Evolutionary conservation across 495 filamentous ascomycete genomes (phyloP).

Genomic region (Chlorociboria aeruginascens): DNA sequence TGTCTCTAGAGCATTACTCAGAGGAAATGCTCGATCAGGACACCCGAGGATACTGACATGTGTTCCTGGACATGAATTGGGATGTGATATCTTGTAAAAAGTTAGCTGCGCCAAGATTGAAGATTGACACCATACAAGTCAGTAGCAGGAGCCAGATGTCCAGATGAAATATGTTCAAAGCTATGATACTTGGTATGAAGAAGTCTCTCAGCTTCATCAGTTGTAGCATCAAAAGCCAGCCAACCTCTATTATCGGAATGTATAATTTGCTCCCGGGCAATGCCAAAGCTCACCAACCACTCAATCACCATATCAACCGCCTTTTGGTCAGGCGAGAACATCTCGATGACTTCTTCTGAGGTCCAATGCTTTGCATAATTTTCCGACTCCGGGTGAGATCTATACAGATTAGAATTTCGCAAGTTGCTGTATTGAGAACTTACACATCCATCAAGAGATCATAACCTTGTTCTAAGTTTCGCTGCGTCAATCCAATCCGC

Average conservation of each 20-base stretch:
- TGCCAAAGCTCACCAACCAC: slow-evolving; percentile 29
- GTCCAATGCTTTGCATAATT: slow-evolving; percentile 39
- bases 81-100: slow-evolving; percentile 30
- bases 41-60: too few species aligned
- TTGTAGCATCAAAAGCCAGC: slow-evolving; percentile 39
- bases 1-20: too few species aligned
- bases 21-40: too few species aligned
- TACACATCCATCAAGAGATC: slow-evolving; percentile 11
- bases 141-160: slow-evolving; percentile 10
- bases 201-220: slow-evolving; percentile 39
- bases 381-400: slow-evolving; percentile 26
- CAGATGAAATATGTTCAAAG: slow-evolving; percentile 35
- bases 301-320: slow-evolving; percentile 27
- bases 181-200: slow-evolving; percentile 46
- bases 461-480: slow-evolving; percentile 25
- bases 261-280: slow-evolving; percentile 8
- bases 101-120: neutral
- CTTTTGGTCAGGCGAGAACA: slow-evolving; percentile 31
- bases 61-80: slow-evolving; percentile 37
- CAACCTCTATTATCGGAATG: slow-evolving; percentile 30
- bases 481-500: slow-evolving; percentile 42
- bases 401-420: slow-evolving; percentile 26
- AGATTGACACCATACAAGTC: slow-evolving; percentile 20
- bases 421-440: neutral
- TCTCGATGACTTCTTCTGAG: slow-evolving; percentile 27